These are phyloP conservation scores for Thielaviopsis populi DNA, from an alignment of 2,329 filamentous ascomycete genomes.

Conservation along the genomic window DNA sequence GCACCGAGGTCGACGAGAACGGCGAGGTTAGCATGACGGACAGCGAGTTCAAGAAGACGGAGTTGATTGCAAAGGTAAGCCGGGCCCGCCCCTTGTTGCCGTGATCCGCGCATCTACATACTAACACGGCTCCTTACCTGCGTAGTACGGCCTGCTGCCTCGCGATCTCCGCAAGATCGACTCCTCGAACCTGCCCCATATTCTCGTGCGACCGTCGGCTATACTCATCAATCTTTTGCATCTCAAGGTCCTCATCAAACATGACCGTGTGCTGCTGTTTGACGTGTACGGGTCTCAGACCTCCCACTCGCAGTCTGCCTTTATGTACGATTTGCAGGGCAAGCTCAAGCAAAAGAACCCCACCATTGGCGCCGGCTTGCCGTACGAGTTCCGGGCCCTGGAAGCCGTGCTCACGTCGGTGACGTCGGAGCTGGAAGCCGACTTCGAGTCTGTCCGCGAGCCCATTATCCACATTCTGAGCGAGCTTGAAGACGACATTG, in stretches of 20 bases:
- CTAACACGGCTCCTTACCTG: conserved; percentile 17
- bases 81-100: background rate
- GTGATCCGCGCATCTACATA: conserved; percentile 10
- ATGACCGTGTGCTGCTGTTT: conserved; percentile 86
- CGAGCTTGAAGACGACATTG: conserved; percentile 91
- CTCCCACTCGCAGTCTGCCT: conserved; percentile 87
- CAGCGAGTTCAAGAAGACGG: conserved; percentile 93
- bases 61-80: conserved; percentile 78
- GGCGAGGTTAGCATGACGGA: conserved; percentile 86
- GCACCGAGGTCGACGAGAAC: conserved; percentile 86
- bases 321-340: conserved; percentile 93
- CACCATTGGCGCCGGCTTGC: conserved; percentile 39
- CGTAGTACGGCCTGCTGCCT: conserved; percentile 74
- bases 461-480: conserved; percentile 78
- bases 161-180: conserved; percentile 96
- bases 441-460: conserved; percentile 86
- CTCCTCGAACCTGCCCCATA: conserved; percentile 86
- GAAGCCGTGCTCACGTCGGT: conserved; percentile 92
- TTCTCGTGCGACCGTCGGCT: conserved; percentile 79
- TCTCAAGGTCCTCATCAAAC: conserved; percentile 86
- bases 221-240: conserved; percentile 96
- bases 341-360: conserved; percentile 64
- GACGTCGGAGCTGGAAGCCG: conserved; percentile 77
- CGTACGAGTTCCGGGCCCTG: conserved; percentile 90
- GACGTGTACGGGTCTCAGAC: conserved; percentile 91